phyloP scores from a whole-genome alignment of 129 eudicot species.

The Saposhnikovia divaricata region DNA sequence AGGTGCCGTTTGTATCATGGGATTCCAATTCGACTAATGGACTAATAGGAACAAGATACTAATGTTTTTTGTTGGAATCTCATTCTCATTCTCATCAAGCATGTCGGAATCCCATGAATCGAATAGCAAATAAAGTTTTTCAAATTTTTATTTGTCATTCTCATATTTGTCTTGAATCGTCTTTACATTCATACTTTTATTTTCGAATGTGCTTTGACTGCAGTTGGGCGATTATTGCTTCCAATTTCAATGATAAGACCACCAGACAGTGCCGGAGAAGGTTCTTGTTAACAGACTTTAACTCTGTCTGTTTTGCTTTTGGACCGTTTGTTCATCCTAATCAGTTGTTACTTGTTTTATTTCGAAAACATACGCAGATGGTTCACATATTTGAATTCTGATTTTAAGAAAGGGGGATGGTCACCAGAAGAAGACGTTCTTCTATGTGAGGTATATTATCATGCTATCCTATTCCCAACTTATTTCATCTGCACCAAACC shows the following conservation, averaged over 20 bases:
- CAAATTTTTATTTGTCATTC: background rate
- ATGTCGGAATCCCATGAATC: background rate
- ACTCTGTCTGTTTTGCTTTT: background rate
- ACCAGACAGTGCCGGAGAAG: constrained; percentile 97
- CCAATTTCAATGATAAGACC: constrained; percentile 79
- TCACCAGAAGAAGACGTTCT: constrained; percentile 94
- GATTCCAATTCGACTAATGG: background rate
- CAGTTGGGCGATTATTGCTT: constrained; percentile 93
- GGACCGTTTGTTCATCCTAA: background rate
- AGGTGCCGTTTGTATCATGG: background rate
- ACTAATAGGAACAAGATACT: too few species aligned
- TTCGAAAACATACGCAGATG: constrained; percentile 44
- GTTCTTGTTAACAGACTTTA: constrained; percentile 20
- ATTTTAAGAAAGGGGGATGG: constrained; percentile 97
- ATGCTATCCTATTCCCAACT: constrained; percentile 6
- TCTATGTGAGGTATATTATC: constrained; percentile 13
- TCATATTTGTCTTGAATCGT: background rate
- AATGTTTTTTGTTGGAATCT: too few species aligned
- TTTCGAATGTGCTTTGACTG: background rate
- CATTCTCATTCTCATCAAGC: too few species aligned
- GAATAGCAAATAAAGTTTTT: background rate
- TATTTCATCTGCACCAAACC: background rate
- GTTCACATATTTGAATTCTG: constrained; percentile 92
- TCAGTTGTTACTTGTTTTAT: background rate
- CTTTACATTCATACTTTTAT: background rate